Base-by-base conservation (phyloP, 2,329 filamentous ascomycete genomes). In the Aschersonia sp. region DNA sequence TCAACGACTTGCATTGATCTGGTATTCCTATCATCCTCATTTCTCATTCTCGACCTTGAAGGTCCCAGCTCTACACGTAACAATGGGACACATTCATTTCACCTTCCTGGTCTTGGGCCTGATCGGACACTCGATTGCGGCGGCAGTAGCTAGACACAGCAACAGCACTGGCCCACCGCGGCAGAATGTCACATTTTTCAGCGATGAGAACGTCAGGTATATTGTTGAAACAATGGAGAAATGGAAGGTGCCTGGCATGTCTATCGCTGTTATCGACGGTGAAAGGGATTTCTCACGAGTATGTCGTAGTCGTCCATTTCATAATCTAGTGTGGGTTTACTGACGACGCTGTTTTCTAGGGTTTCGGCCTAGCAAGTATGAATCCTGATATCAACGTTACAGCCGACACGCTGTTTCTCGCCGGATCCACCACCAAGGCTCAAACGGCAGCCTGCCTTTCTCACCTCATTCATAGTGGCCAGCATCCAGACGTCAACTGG, bases 401-500 rank as follows among this genome's bases (percentile, higher is more conserved):
- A 56, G 63, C 45, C 48, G 61, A 71, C 32, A 79, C 75, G 0
- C 62, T 80, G 3, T 79, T 73, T 60, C 74, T 72, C 49, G 66
- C 65, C 2, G 77, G 68, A 2, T 77, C 73, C 43, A 77, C 69
- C 2, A 77, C 74, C 29, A 81, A 81, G 56, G 71, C 73, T 4
- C 68, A 74, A 47, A 72, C 69, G 0, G 68, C 71, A 2, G 73
- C 73, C 1, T 63, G 66, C 0, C 56, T 81, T 3, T 58, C 77
- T 1, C 68, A 72, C 1, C 55, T 75, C 6, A 66, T 79, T 10
- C 62, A 76, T 9, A 66, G 67, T n/a, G 62, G 70, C 6, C 35
- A 51, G 30, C 57, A 2, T 46, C 45, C 2, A 43, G 56, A 14
- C 35, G 60, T 56, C 53, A 70, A 1, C 37, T 78, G 72, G 71